Percentiles rank a stretch among this genome's conserved stretches.
phyloP scores from a whole-genome alignment of 176 grass and related monocot species.

The Rhynchospora pubera region DNA sequence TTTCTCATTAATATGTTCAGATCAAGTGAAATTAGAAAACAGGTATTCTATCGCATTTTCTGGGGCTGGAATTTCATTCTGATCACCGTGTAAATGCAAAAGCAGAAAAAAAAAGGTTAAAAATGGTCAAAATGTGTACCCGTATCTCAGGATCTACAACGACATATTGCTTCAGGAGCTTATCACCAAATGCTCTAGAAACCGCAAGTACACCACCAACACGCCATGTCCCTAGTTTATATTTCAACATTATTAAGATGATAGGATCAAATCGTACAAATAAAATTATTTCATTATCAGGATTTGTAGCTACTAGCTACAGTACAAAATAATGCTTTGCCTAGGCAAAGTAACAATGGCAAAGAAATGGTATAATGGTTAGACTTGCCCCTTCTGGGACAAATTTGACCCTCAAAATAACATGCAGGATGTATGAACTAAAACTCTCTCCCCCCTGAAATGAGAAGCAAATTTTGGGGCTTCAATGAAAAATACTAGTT shows the following conservation, averaged over 20 bases:
- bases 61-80: no score
- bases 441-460: neutral
- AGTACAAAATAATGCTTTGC: neutral
- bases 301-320: neutral
- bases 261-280: neutral
- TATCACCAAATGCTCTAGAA: constrained; percentile 90
- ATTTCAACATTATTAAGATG: constrained; percentile 8
- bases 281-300: neutral
- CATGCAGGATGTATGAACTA: neutral
- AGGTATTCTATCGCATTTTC: no score
- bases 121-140: constrained; percentile 24
- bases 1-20: no score
- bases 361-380: neutral
- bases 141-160: constrained; percentile 89
- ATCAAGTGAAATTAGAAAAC: no score
- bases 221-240: constrained; percentile 74
- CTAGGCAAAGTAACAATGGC: neutral
- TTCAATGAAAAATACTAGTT: no score
- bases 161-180: constrained; percentile 76
- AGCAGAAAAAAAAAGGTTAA: neutral
- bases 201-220: constrained; percentile 91
- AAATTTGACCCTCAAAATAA: neutral
- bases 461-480: neutral
- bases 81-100: neutral
- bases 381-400: no score